phyloP scores from a whole-genome alignment of 1,284 basidiomycete genomes.

The Cutaneotrichosporon cutaneum region DNA sequence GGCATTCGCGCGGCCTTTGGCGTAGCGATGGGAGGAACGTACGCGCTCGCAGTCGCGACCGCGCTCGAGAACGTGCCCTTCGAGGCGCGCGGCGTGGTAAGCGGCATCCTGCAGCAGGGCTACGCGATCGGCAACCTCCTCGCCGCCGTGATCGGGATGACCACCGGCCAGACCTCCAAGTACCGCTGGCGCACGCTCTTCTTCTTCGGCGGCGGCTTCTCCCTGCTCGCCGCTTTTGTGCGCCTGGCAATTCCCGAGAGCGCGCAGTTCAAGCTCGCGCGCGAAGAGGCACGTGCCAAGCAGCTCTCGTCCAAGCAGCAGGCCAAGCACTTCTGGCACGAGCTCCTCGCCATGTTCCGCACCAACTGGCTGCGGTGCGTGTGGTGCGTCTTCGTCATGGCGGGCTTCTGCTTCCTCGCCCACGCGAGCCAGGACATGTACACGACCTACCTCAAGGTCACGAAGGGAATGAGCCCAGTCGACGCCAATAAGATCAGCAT shows the following conservation, averaged over 20 bases:
- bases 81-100: conserved; percentile 79
- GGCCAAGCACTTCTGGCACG: conserved; percentile 68
- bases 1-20: conserved; percentile 67
- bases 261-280: conserved; percentile 61
- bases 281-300: conserved; percentile 40
- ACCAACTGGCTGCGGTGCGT: conserved; percentile 74
- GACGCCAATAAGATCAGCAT: conserved; percentile 79
- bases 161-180: conserved; percentile 39
- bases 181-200: conserved; percentile 55
- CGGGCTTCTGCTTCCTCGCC: conserved; percentile 87
- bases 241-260: conserved; percentile 75
- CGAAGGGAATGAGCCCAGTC: conserved; percentile 46
- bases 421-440: conserved; percentile 58
- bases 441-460: conserved; percentile 30
- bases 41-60: conserved; percentile 50
- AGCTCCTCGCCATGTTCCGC: conserved; percentile 70
- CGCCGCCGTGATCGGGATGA: conserved; percentile 67
- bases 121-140: conserved; percentile 61
- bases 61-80: conserved; percentile 85
- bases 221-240: conserved; percentile 66
- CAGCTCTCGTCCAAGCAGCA: conserved; percentile 54
- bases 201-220: conserved; percentile 62
- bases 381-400: conserved; percentile 62
- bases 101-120: conserved; percentile 77
- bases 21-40: conserved; percentile 72